Evolutionary conservation across 306 rosid genomes (phyloP).

Genomic region (Cucurbita maxima): DNA sequence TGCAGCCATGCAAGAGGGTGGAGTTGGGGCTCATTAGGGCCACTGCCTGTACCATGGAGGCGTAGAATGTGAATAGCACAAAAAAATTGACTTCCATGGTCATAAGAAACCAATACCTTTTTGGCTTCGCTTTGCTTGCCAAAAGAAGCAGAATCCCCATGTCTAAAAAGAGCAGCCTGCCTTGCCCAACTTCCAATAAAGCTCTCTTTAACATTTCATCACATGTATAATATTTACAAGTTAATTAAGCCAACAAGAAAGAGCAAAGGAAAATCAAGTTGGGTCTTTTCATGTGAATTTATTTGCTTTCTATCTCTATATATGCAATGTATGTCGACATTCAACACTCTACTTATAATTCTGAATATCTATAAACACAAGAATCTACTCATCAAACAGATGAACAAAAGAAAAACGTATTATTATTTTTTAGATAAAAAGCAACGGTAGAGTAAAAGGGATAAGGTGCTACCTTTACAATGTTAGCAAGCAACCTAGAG

Average conservation of each 20-base stretch:
- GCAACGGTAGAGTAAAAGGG: not conserved
- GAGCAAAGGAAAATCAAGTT: not conserved
- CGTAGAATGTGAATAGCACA: not conserved
- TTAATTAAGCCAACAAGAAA: not conserved
- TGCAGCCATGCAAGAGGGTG: not conserved
- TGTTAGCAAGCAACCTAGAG: not conserved
- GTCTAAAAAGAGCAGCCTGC: constrained; percentile 7
- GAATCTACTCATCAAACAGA: not conserved
- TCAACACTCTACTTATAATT: not conserved
- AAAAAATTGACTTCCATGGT: not conserved
- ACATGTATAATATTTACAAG: not conserved
- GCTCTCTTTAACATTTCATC: not conserved
- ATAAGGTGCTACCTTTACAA: not conserved
- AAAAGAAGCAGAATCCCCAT: constrained; percentile 19
- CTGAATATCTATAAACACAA: not conserved
- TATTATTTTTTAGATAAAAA: no score
- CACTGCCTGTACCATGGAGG: not conserved
- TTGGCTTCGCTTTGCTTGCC: constrained; percentile 2
- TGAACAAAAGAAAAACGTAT: not conserved
- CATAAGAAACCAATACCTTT: not conserved
- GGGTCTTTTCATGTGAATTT: not conserved
- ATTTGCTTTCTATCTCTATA: not conserved
- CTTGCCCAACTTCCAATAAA: not conserved
- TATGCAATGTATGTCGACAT: not conserved
- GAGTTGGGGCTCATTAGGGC: not conserved